Evolutionary conservation across 441 rosid species (phyloP).

Genomic region (Viola pubescens): DNA sequence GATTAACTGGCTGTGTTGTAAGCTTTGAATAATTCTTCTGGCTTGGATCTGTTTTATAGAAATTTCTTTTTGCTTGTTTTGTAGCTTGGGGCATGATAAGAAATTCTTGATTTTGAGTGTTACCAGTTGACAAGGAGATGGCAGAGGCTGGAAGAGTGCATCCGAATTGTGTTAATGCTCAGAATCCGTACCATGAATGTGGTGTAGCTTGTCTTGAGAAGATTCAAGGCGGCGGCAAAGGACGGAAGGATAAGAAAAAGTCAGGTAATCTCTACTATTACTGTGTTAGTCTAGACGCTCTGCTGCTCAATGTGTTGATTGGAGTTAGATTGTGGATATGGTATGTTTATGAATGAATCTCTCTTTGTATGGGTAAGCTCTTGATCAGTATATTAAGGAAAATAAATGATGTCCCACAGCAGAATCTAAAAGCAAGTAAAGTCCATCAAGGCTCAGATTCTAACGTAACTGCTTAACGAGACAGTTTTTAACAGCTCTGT

Average conservation of each 20-base stretch:
- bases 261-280: slow-evolving; percentile 32
- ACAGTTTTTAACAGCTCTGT: not conserved
- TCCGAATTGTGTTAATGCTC: slow-evolving; percentile 50
- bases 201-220: slow-evolving; percentile 55
- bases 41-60: not conserved
- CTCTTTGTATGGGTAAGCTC: not conserved
- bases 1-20: too few species aligned
- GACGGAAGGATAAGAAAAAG: slow-evolving; percentile 40
- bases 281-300: not conserved
- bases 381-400: not conserved
- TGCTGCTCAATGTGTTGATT: not conserved
- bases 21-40: not conserved
- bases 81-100: not conserved
- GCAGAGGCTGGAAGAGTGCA: slow-evolving; percentile 39
- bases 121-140: slow-evolving; percentile 18
- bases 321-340: not conserved
- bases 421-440: not conserved
- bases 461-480: too few species aligned
- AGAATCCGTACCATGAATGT: slow-evolving; percentile 84
- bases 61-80: not conserved
- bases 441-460: too few species aligned
- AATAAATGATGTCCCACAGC: not conserved
- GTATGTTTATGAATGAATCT: not conserved
- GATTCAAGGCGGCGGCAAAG: slow-evolving; percentile 35
- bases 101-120: slow-evolving; percentile 10